Conservation (phyloP, 352 stramenopile genomes). For the Globisporangium orthogonon region DNA sequence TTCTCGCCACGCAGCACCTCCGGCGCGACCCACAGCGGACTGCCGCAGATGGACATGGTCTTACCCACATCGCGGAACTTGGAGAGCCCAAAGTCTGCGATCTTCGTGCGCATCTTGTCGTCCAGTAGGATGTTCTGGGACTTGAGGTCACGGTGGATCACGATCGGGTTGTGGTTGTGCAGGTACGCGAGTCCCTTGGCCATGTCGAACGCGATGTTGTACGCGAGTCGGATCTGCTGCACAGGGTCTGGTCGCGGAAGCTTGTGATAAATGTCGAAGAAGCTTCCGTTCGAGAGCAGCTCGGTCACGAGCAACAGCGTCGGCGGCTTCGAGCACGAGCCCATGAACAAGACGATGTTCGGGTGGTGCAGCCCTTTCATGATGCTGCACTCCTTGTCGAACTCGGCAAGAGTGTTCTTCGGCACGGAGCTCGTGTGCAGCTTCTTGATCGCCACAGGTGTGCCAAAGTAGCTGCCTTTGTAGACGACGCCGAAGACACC, state of each 20-base stretch:
- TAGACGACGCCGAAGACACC: conserved; percentile 81
- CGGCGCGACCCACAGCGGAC: conserved; percentile 72
- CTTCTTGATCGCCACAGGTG: conserved; percentile 80
- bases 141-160: conserved; percentile 94
- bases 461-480: conserved; percentile 82
- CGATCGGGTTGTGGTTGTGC: conserved; percentile 95
- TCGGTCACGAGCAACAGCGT: conserved; percentile 95
- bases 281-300: conserved; percentile 79
- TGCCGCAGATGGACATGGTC: conserved; percentile 84
- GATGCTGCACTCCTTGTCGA: conserved; percentile 81
- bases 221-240: conserved; percentile 59
- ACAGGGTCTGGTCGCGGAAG: conserved; percentile 39
- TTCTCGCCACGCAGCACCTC: conserved; percentile 79
- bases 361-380: conserved; percentile 92
- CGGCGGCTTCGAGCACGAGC: conserved; percentile 94
- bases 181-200: conserved; percentile 94
- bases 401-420: conserved; percentile 78
- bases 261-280: conserved; percentile 89
- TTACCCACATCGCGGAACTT: conserved; percentile 85
- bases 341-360: conserved; percentile 98
- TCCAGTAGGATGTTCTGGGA: conserved; percentile 78
- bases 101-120: conserved; percentile 83
- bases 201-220: conserved; percentile 85
- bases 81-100: conserved; percentile 74
- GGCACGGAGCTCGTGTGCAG: conserved; percentile 69